Evolutionary conservation across 192 early-diverging fungal genomes (phyloP).

Genomic region (Backusella parvicylindrica): DNA sequence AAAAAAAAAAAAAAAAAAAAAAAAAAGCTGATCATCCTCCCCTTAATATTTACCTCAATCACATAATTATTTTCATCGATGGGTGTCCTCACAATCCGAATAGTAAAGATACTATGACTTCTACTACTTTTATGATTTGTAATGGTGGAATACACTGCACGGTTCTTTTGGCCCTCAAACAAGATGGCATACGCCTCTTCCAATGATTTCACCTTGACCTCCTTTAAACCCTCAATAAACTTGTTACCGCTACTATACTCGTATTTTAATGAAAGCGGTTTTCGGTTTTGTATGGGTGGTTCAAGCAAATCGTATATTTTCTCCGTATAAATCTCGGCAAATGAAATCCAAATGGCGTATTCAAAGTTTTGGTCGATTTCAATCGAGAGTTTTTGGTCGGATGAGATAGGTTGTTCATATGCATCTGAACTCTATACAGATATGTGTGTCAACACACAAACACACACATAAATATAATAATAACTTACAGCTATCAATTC

Average conservation of each 20-base stretch:
- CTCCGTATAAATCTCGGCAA: conserved; percentile 88
- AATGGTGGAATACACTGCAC: conserved; percentile 54
- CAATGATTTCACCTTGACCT: conserved; percentile 50
- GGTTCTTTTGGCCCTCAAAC: conserved; percentile 52
- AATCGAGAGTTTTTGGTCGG: conserved; percentile 11
- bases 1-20: too few relatives aligned
- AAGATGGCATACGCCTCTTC: conserved; percentile 60
- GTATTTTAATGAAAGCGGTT: conserved; percentile 32
- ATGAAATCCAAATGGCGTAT: conserved; percentile 85
- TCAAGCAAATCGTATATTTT: conserved; percentile 83
- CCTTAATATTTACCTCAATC: conserved; percentile 25
- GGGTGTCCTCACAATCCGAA: conserved; percentile 56
- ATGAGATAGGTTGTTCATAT: neutral
- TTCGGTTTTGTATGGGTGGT: conserved; percentile 24
- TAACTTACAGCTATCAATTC: neutral
- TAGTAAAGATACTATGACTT: conserved; percentile 68
- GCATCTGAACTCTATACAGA: neutral
- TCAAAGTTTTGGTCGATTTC: conserved; percentile 53
- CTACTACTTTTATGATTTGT: conserved; percentile 54
- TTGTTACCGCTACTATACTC: conserved; percentile 40
- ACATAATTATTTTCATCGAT: conserved; percentile 40
- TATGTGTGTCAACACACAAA: neutral
- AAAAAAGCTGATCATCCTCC: too few relatives aligned
- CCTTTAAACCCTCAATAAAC: conserved; percentile 60
- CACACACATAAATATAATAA: neutral